Evolutionary conservation across 306 rosid species (phyloP).

Genomic region (Albizia julibrissin): DNA sequence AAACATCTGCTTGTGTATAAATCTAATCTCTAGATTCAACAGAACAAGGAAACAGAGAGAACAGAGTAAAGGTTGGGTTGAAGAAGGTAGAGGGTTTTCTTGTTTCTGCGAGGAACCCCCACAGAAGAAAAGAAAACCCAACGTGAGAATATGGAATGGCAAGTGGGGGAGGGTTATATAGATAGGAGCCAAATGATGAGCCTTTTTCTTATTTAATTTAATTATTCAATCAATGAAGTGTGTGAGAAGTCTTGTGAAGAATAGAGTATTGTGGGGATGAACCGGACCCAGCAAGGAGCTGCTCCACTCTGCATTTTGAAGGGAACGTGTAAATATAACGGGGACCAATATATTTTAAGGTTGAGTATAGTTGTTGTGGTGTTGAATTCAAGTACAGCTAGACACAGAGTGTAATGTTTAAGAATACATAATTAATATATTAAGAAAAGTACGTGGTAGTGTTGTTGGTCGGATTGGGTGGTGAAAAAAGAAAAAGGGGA

Average conservation of each 20-base stretch:
- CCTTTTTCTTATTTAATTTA: background rate
- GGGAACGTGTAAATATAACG: background rate
- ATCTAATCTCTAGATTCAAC: background rate
- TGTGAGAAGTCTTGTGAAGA: background rate
- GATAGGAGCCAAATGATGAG: background rate
- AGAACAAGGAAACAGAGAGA: background rate
- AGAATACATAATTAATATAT: background rate
- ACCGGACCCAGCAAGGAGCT: background rate
- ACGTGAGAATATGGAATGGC: background rate
- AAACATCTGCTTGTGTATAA: background rate
- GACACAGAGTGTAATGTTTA: background rate
- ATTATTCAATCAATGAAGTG: background rate
- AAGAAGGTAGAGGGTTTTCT: slow-evolving; percentile 39
- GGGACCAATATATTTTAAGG: no score
- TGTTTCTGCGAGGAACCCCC: slow-evolving; percentile 55
- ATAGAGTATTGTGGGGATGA: background rate
- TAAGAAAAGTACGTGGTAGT: background rate
- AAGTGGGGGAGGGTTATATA: slow-evolving; percentile 25
- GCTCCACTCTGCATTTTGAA: background rate
- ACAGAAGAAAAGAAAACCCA: slow-evolving; percentile 48
- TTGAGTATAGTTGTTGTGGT: background rate
- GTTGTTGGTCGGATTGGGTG: slow-evolving; percentile 7
- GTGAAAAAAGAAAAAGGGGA: slow-evolving; percentile 4
- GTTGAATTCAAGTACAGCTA: slow-evolving; percentile 29
- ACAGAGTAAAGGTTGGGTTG: background rate